phyloP scores from a whole-genome alignment of 139 green algal genomes.

The Picochlorum costavermella region DNA sequence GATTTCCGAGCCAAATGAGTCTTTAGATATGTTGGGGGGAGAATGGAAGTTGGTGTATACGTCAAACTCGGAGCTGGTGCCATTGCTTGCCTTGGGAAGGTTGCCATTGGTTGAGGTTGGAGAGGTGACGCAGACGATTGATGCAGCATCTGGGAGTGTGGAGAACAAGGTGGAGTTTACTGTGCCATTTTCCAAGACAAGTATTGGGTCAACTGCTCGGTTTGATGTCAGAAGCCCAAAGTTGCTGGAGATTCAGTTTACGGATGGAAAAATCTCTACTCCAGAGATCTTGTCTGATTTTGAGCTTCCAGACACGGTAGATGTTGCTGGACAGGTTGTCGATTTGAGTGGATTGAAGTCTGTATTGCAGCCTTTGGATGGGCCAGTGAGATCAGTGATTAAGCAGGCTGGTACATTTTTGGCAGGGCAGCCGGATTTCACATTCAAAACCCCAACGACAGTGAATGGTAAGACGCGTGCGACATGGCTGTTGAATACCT shows the following conservation, averaged over 20 bases:
- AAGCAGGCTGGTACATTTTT: conserved; percentile 36
- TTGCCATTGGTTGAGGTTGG: conserved; percentile 79
- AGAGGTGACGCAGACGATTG: conserved; percentile 76
- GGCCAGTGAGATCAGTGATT: conserved; percentile 13
- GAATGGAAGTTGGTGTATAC: conserved; percentile 87
- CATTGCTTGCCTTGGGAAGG: conserved; percentile 60
- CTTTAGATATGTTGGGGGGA: conserved; percentile 43
- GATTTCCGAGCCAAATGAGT: conserved; percentile 57
- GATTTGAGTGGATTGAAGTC: conserved; percentile 51
- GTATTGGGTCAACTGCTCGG: conserved; percentile 50
- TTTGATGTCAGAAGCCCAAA: conserved; percentile 79
- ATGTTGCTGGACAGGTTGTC: conserved; percentile 62
- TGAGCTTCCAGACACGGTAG: conserved; percentile 53
- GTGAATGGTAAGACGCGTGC: conserved; percentile 10
- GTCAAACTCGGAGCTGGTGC: conserved; percentile 69
- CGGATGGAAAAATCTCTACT: conserved; percentile 50
- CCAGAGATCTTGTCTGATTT: conserved; percentile 62
- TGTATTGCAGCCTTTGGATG: conserved; percentile 27
- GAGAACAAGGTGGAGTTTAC: conserved; percentile 65
- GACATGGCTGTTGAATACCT: conserved; percentile 79
- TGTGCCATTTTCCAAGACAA: conserved; percentile 44
- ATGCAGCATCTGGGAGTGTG: conserved; percentile 46
- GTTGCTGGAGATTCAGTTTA: conserved; percentile 70
- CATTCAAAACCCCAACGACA: conserved; percentile 36
- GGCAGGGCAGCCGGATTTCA: conserved; percentile 43